Evolutionary conservation across 768 basidiomycete genomes (phyloP), one percentile per base, ranked within the genome.

Genomic region (Hypholoma fasciculare): DNA sequence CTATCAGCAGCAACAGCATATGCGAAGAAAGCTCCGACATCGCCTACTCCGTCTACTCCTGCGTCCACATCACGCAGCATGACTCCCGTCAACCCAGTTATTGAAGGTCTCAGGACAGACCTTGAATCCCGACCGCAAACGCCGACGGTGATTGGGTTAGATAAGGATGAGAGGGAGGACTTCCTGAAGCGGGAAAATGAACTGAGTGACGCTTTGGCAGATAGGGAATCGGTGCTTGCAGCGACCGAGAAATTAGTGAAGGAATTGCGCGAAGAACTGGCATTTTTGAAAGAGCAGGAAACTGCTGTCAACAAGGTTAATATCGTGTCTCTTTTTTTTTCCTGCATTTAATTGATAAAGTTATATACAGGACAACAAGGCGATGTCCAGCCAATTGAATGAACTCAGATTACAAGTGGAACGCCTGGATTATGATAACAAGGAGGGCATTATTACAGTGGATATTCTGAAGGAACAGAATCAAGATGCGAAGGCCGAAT

Each of bases 101-200:
- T 93, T 36, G 88, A 94, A 67, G 82, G 89, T 46, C 74, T 94
- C 52, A 79, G 88, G 51, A 76, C 79, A 1, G 92, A 92, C 39
- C 68, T 90, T 39, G 88, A 90, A 57, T 93, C 90, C 68, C 78
- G 97, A 56, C 95, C 96, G 23, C 90, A 92, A 69, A 98, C 97
- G 14, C 97, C 96, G 13, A 92, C 92, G 7, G 90, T 90, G 42
- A 81, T 90, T 54, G 87, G 88, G 19, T 71, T 98, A 63, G 96
- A 97, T 62, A 94, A 95, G 78, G 97, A 98, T 66, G 97, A 99
- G 75, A 79, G 96, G 58, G 97, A 99, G 63, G 97, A 98, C 52
- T 99, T 98, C 82, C 74, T 99, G 73, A 87, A 86, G 70, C 76
- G 97, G 60, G 97, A 99, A 82, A 98, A 98, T 65, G 97, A 99